Evolutionary conservation across 164 flowering plant genomes (phyloP).

Genomic region (Chimonanthus salicifolius): DNA sequence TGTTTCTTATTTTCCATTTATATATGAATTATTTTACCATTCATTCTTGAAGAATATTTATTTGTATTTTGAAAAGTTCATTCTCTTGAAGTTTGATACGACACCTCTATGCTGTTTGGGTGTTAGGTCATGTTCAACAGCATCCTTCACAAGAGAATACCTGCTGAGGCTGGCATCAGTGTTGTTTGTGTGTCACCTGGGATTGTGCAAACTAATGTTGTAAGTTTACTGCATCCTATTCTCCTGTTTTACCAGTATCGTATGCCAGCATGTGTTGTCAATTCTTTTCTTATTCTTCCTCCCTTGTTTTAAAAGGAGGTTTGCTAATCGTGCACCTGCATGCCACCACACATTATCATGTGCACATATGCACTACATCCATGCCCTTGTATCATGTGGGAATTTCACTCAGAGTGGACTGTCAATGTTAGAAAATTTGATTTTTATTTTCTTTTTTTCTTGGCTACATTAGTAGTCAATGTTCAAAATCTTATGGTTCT

Average conservation of each 20-base stretch:
- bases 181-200: conserved; percentile 93
- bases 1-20: neutral
- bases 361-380: neutral
- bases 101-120: conserved; percentile 2
- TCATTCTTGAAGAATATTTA: neutral
- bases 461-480: too few relatives aligned
- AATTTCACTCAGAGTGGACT: neutral
- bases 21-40: too few relatives aligned
- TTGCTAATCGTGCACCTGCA: neutral
- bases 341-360: neutral
- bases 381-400: neutral
- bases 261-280: neutral
- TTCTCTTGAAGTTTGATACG: neutral
- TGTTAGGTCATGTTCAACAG: conserved; percentile 92
- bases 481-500: neutral
- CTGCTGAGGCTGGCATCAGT: conserved; percentile 87
- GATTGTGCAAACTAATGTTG: conserved; percentile 90
- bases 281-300: neutral
- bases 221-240: conserved; percentile 33
- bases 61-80: neutral
- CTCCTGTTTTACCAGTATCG: neutral
- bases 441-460: too few relatives aligned
- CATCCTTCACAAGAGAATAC: conserved; percentile 70
- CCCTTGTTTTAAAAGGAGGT: neutral
- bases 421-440: neutral